Evolutionary conservation across 2,329 filamentous ascomycete genomes (phyloP).

Genomic region (Fusarium albidum): DNA sequence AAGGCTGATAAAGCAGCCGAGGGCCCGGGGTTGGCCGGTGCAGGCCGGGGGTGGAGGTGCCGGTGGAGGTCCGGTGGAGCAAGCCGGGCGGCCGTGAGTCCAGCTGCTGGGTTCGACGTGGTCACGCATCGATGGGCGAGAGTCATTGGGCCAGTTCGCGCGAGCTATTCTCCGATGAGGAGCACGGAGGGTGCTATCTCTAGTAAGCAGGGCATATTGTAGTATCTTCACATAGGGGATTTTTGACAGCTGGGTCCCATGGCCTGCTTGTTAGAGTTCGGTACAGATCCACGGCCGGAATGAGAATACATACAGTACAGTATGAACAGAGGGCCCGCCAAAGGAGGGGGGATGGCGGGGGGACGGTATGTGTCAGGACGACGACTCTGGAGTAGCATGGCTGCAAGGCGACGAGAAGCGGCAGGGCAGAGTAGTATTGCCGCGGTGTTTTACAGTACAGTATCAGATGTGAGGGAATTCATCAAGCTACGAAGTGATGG

Average conservation of each 20-base stretch:
- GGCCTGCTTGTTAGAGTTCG: not conserved
- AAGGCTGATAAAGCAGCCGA: slow-evolving; percentile 19
- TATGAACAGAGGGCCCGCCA: slow-evolving; percentile 16
- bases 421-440: slow-evolving; percentile 19
- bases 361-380: slow-evolving; percentile 20
- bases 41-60: slow-evolving; percentile 31
- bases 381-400: slow-evolving; percentile 17
- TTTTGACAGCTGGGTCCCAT: not conserved
- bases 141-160: slow-evolving; percentile 33
- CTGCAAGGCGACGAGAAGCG: slow-evolving; percentile 21
- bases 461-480: slow-evolving; percentile 27
- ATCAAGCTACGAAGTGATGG: slow-evolving; percentile 1
- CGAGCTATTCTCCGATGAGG: slow-evolving; percentile 33
- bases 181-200: not conserved
- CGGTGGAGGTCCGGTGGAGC: slow-evolving; percentile 35
- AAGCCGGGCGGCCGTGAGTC: slow-evolving; percentile 31
- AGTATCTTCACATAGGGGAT: not conserved
- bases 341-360: slow-evolving; percentile 23
- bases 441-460: slow-evolving; percentile 10
- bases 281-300: not conserved
- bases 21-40: slow-evolving; percentile 26
- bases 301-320: too few relatives aligned
- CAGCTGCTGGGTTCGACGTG: slow-evolving; percentile 39
- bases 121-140: slow-evolving; percentile 36
- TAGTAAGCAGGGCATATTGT: too few relatives aligned